Base-by-base conservation (phyloP, 768 basidiomycete species). In the Rhodotorula kratochvilovae region DNA sequence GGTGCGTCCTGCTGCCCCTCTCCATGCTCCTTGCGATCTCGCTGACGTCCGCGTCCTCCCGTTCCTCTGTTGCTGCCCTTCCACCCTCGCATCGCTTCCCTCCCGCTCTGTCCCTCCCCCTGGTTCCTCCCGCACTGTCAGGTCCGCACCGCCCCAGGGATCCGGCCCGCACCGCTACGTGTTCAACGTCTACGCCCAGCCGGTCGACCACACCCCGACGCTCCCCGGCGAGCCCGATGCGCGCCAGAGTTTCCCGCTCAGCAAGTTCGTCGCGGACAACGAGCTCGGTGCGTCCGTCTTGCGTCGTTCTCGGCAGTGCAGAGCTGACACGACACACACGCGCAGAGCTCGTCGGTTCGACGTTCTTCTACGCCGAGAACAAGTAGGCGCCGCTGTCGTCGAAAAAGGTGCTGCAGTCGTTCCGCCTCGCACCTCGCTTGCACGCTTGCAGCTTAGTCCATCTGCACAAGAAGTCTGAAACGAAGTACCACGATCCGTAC, bases 271-370 rank as follows among this genome's bases (percentile, higher is more conserved):
- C 48, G 27, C 29, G 25, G 42, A 39, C 35, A 66, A 66, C 57
- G 57, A 66, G 56, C 65, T 66, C 31, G 46, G 61, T 62, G 36
- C 15, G 61, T 12, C 11, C 15, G 31, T 48, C n/a, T 27, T 8
- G 25, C 10, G 35, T 53, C 19, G 4, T 15, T 10, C 33, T 36
- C 25, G 39, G 5, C 23, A 0, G 3, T 15, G 3, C 13, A 13
- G 13, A 3, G 11, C 51, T 53, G 51, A 53, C n/a, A 8, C n/a
- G 15, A 3, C 15, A 1, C 48, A 2, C 10, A 21, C 33, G 4
- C 39, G 48, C 61, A 62, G 62, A 66, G n/a, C 65, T 66, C 29
- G 29, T 66, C 65, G 65, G 65, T n/a, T 46, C 56, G 15, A 66
- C 2, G 21, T 66, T 50, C 65, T 66, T 50, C 65, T 59, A 35